These are phyloP conservation scores for Oleoguttula mirabilis DNA, from an alignment of 495 filamentous ascomycete species.

Conservation along the genomic window DNA sequence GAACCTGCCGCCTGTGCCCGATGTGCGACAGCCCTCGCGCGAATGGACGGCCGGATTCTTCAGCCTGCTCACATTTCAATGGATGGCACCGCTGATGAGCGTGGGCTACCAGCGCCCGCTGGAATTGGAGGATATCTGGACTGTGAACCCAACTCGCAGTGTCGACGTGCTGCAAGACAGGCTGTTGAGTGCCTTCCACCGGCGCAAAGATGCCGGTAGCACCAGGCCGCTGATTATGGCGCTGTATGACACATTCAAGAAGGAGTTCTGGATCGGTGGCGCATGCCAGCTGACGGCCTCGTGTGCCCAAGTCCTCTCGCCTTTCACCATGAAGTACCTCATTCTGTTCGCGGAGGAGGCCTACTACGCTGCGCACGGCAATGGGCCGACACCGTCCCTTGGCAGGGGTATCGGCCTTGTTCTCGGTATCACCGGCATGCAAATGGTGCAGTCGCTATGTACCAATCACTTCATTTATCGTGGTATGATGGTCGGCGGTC, in stretches of 20 bases:
- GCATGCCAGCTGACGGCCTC: constrained; percentile 60
- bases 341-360: constrained; percentile 46
- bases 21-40: constrained; percentile 39
- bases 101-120: constrained; percentile 76
- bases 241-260: constrained; percentile 74
- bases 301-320: constrained; percentile 61
- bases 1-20: constrained; percentile 45
- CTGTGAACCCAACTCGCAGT: constrained; percentile 67
- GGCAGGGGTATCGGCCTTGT: constrained; percentile 32
- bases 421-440: constrained; percentile 31
- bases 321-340: constrained; percentile 34
- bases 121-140: constrained; percentile 76
- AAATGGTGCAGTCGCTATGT: constrained; percentile 28
- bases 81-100: constrained; percentile 58
- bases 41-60: constrained; percentile 51
- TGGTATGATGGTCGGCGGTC: constrained; percentile 33
- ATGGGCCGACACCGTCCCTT: constrained; percentile 22
- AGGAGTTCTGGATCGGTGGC: constrained; percentile 76
- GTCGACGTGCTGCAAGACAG: constrained; percentile 53
- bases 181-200: constrained; percentile 53
- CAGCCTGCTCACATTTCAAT: constrained; percentile 50
- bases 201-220: constrained; percentile 50
- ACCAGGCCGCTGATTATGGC: constrained; percentile 68
- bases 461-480: constrained; percentile 36
- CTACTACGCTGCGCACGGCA: constrained; percentile 40